A percentile compares a stretch with the other conserved stretches of the same genome.
Evolutionary conservation across 2,329 filamentous ascomycete genomes (phyloP).

Genomic region (Penicillium polonicum): DNA sequence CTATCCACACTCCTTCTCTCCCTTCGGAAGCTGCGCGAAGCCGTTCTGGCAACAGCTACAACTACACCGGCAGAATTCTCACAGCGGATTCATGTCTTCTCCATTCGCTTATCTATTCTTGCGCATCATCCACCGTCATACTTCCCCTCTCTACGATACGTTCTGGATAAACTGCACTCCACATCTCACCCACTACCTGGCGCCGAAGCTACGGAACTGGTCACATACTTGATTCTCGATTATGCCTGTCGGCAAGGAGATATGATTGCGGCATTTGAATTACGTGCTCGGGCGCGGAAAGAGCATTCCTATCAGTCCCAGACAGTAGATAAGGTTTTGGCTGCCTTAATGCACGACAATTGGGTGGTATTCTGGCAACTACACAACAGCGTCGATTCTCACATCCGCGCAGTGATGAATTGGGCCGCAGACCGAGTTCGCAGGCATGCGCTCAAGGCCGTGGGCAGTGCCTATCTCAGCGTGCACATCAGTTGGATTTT

Average conservation of each 20-base stretch:
- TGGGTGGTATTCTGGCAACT: conserved; percentile 75
- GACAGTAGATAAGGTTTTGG: conserved; percentile 68
- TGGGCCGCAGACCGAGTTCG: conserved; percentile 75
- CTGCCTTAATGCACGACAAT: conserved; percentile 74
- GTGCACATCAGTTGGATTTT: conserved; percentile 71
- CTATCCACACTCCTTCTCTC: conserved; percentile 75
- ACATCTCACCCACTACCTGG: conserved; percentile 64
- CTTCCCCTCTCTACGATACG: conserved; percentile 77
- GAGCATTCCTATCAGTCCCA: conserved; percentile 62
- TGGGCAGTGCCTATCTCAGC: conserved; percentile 76
- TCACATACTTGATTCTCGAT: conserved; percentile 80
- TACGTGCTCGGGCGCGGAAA: conserved; percentile 52
- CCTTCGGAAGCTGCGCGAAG: conserved; percentile 88
- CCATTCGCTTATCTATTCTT: conserved; percentile 78
- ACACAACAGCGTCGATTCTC: conserved; percentile 72
- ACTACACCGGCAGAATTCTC: conserved; percentile 77
- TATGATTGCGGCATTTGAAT: conserved; percentile 68
- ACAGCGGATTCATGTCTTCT: conserved; percentile 87
- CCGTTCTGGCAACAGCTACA: conserved; percentile 69
- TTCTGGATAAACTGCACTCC: conserved; percentile 69
- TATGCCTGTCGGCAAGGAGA: conserved; percentile 80
- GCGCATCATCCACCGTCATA: conserved; percentile 84
- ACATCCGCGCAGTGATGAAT: conserved; percentile 75
- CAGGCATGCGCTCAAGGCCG: conserved; percentile 77
- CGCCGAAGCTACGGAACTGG: conserved; percentile 75